Evolutionary conservation across 371 early-diverging fungal genomes (phyloP), one percentile per base, ranked within the genome.

Genomic region (Mortierella sp.): DNA sequence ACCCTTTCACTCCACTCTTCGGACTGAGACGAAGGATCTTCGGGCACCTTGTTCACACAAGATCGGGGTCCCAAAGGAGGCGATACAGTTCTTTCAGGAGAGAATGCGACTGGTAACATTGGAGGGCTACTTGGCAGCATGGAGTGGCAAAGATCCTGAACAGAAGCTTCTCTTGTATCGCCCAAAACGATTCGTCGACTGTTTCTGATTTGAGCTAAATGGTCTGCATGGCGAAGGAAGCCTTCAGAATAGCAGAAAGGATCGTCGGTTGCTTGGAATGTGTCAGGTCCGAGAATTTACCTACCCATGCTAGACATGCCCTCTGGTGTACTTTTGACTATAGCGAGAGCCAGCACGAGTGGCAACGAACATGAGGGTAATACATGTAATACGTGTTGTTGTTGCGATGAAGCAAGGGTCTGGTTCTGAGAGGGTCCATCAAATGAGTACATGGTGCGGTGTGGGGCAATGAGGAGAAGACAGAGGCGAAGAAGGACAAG

Each of bases 321-420:
- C 19, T 9, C 22, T 8, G 60, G 45, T 12, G 60, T 40, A 13
- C 39, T 58, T n/a, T 48, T 47, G 49, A 58, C 27, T 24, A 60
- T 29, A 13, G 25, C 60, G 4, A 51, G 16, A 0, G 60, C 60
- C 16, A 60, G n/a, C 22, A n/a, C 3, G 16, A 40, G 17, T 8
- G 7, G 43, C 4, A 25, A n/a, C 8, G 44, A 14, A 43, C 34
- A 13, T 10, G 31, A 37, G 3, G 14, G 34, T 13, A 10, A 34
- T 34, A 34, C 7, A 34, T 10, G 10, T 10, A 10, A 34, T 34
- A 4, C 7, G 10, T 10, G 4, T 10, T 34, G 34, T 34, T 4
- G 10, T 34, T 34, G 34, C 34, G 34, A 34, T 34, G 34, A 4
- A 7, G 10, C 34, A 34, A 34, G 34, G 34, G 10, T 10, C 7